Evolutionary conservation across 78 protist species (phyloP), one percentile per base, ranked within the genome.

Genomic region (Dictyostelium brefeldianum): DNA sequence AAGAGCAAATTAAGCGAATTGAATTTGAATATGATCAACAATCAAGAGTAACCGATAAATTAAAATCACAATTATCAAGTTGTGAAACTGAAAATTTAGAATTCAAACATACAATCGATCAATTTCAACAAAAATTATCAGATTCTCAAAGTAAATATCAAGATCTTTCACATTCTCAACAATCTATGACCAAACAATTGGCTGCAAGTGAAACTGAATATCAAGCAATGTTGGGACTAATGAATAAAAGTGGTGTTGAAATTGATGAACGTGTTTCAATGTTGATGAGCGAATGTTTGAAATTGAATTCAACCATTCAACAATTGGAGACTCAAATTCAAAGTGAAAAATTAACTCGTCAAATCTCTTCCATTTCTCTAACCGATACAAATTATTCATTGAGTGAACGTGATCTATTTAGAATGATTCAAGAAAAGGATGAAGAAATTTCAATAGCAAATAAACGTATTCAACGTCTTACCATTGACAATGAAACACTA

Each of bases 371-470:
- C n/a, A 77, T 77, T 2, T 87, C 93, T 5, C 29, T 77, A 29
- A 64, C 59, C 11, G 73, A 87, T 48, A 6, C 65, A 65, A 74
- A 41, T 41, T 87, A 87, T 71, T 59, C 93, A 5, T 41, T 87
- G 3, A 17, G 27, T 6, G 83, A 87, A 12, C 54, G 67, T 29
- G 75, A 77, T 15, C 51, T 87, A 43, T 75, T 87, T 5, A 20
- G 78, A 15, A 54, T 87, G 43, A 25, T 87, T 7, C 93, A 87
- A 50, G 83, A 78, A 25, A 87, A 87, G 36, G 93, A 87, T 14
- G 93, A 87, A 10, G 78, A 87, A n/a, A 51, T 77, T 17, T 56
- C 46, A 31, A 36, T 81, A 9, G 20, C 18, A 1, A 29, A 70
- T 4, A 87, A 87, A 17, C 83, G 78, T 54, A 65, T 87, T 22